Conservation (phyloP, 108 stramenopile genomes). For the Skeletonema grethae region DNA sequence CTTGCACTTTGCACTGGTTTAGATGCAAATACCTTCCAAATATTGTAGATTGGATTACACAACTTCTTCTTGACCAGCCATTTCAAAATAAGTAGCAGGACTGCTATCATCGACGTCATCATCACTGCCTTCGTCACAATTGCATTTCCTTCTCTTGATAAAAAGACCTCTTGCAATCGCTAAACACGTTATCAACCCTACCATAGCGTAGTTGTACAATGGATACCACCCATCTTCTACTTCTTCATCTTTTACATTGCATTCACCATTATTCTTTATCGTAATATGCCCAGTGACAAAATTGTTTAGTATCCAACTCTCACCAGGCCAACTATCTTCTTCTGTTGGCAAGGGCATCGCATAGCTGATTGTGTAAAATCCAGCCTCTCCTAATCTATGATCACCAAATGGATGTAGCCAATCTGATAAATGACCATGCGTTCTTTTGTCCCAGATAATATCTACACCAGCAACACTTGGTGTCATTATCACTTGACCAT, state of each 20-base stretch:
- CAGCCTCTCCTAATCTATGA: neutral
- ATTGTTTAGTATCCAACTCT: neutral
- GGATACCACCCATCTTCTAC: neutral
- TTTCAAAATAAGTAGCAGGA: neutral
- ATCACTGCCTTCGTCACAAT: neutral
- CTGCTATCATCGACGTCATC: neutral
- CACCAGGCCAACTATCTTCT: neutral
- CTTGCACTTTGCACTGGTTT: too few relatives aligned
- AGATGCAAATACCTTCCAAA: too few relatives aligned
- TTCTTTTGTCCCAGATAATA: neutral
- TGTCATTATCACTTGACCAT: neutral
- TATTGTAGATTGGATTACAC: neutral
- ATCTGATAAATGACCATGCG: neutral
- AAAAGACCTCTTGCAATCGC: neutral
- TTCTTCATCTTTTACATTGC: neutral
- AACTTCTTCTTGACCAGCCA: slow-evolving; percentile 1
- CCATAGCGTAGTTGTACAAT: neutral
- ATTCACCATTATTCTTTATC: neutral
- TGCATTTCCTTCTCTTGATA: neutral
- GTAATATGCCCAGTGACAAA: neutral
- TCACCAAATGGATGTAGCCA: neutral
- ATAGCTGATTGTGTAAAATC: slow-evolving; percentile 2
- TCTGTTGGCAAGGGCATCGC: neutral
- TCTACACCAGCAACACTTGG: slow-evolving; percentile 1
- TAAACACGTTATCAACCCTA: neutral